Conservation (phyloP, 2,329 filamentous ascomycete genomes). For the Fusarium pseudoanthophilum region DNA sequence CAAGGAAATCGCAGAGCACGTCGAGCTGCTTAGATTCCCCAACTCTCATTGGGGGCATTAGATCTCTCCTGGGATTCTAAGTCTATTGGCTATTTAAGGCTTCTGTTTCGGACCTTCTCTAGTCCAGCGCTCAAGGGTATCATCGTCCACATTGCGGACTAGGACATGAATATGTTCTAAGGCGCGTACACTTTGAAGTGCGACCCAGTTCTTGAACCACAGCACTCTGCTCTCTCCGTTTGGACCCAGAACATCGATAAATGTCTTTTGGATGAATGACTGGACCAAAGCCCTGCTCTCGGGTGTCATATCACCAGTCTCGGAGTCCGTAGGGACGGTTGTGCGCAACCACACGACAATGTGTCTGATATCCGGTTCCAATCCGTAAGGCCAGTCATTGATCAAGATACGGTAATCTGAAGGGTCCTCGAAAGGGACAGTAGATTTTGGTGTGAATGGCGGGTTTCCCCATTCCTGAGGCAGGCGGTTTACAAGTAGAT, state of each 20-base stretch:
- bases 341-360: constrained; percentile 95
- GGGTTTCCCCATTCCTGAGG: constrained; percentile 71
- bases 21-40: constrained; percentile 58
- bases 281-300: constrained; percentile 72
- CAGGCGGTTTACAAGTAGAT: constrained; percentile 78
- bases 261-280: constrained; percentile 76
- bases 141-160: constrained; percentile 64
- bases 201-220: constrained; percentile 97
- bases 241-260: constrained; percentile 67
- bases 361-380: constrained; percentile 75
- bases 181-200: constrained; percentile 85
- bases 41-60: constrained; percentile 3
- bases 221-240: constrained; percentile 65
- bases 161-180: constrained; percentile 91
- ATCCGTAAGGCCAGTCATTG: constrained; percentile 95
- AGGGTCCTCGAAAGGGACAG: constrained; percentile 62
- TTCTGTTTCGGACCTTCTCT: constrained; percentile 55
- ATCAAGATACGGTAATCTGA: constrained; percentile 76
- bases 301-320: constrained; percentile 77
- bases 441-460: constrained; percentile 64
- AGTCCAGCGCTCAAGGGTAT: constrained; percentile 65
- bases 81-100: constrained; percentile 19
- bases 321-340: constrained; percentile 74
- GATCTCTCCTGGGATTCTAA: constrained; percentile 2
- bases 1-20: constrained; percentile 65